Conservation (phyloP, 306 rosid species). For the Corylus avellana region DNA sequence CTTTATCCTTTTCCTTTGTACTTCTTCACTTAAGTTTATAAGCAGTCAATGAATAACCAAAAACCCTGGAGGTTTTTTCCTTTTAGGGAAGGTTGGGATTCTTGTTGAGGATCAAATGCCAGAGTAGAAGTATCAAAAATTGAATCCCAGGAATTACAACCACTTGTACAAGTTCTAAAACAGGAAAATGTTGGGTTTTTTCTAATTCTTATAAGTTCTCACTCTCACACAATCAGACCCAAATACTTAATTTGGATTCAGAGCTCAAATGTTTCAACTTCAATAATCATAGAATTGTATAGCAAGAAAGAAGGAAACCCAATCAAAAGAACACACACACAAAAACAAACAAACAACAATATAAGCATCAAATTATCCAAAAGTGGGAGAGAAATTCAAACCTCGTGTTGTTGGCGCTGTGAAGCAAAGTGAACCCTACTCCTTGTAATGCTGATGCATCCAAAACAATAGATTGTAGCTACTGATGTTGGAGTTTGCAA, state of each 20-base stretch:
- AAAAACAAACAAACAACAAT: background rate
- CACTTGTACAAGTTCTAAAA: background rate
- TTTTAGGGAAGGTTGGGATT: background rate
- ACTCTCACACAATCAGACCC: background rate
- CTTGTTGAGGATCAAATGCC: background rate
- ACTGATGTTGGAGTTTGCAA: background rate
- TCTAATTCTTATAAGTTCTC: background rate
- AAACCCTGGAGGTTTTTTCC: too few relatives aligned
- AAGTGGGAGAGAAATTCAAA: slow-evolving; percentile 8
- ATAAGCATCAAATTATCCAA: background rate
- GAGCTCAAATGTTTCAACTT: background rate
- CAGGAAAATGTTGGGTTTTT: background rate
- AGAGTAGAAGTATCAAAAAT: background rate
- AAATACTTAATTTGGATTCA: background rate
- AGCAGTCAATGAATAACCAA: background rate
- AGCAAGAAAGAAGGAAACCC: background rate
- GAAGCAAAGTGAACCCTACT: background rate
- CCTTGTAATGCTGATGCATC: background rate
- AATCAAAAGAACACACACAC: background rate
- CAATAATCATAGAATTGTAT: background rate
- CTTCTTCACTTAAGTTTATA: background rate
- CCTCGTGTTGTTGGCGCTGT: slow-evolving; percentile 7
- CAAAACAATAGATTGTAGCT: background rate
- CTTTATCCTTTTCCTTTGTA: background rate
- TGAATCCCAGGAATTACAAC: background rate